Percentiles rank a stretch among this genome's conserved stretches.
phyloP scores from a whole-genome alignment of 2,329 filamentous ascomycete genomes.

The Didymella pinodella region DNA sequence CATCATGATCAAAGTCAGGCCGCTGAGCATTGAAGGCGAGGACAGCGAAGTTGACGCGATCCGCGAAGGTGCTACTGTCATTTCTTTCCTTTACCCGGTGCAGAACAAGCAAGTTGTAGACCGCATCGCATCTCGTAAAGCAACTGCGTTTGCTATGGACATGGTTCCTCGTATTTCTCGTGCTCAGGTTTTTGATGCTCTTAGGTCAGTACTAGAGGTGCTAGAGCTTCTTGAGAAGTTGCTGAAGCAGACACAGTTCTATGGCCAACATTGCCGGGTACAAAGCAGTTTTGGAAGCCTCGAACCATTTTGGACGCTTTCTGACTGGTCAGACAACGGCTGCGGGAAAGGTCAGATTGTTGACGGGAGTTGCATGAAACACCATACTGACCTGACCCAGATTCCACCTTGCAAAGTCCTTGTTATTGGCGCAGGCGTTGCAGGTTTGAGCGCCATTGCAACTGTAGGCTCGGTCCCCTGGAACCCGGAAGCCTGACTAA shows the following conservation, averaged over 20 bases:
- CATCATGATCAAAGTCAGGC: constrained; percentile 84
- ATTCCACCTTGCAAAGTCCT: constrained; percentile 90
- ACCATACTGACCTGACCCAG: constrained; percentile 53
- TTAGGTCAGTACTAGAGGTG: constrained; percentile 53
- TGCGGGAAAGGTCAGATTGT: constrained; percentile 64
- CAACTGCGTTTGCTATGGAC: constrained; percentile 89
- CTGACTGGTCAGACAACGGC: constrained; percentile 90
- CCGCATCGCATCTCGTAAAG: constrained; percentile 72
- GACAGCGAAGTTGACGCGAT: constrained; percentile 73
- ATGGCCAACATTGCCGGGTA: constrained; percentile 97
- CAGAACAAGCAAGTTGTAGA: constrained; percentile 81
- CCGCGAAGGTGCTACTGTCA: constrained; percentile 74
- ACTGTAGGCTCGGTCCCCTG: constrained; percentile 60
- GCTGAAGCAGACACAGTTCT: constrained; percentile 63
- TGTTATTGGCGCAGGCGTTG: constrained; percentile 89
- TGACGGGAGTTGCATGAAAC: too few relatives aligned
- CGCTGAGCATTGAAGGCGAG: constrained; percentile 66
- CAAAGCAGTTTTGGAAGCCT: constrained; percentile 88
- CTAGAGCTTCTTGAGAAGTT: neutral
- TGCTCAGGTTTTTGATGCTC: constrained; percentile 85
- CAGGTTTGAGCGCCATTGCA: constrained; percentile 86
- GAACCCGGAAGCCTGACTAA: neutral
- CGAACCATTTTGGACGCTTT: constrained; percentile 88
- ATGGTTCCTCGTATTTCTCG: constrained; percentile 90
- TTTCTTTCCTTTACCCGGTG: constrained; percentile 83